Evolutionary conservation across 2,329 filamentous ascomycete genomes (phyloP).

Genomic region (Proliferodiscus dingleyae): DNA sequence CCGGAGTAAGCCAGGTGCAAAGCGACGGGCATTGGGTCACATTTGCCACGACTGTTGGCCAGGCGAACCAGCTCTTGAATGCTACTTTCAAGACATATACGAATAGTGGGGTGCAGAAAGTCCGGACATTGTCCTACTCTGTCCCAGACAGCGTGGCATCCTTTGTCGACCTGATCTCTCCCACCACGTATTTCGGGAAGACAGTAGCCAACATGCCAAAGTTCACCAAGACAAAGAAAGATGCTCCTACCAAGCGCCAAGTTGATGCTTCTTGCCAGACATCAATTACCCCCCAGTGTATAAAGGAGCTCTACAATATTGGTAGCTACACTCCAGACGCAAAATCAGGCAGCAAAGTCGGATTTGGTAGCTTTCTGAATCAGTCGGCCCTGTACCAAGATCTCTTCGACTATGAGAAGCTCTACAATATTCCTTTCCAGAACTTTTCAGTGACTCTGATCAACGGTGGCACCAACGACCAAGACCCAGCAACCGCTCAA

Average conservation of each 20-base stretch:
- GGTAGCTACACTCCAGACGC: constrained; percentile 41
- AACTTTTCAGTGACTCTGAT: constrained; percentile 40
- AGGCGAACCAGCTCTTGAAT: constrained; percentile 47
- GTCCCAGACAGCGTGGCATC: constrained; percentile 20
- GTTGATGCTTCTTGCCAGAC: constrained; percentile 24
- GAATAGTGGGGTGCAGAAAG: constrained; percentile 40
- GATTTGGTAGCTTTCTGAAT: constrained; percentile 48
- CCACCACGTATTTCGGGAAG: constrained; percentile 27
- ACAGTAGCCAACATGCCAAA: constrained; percentile 10
- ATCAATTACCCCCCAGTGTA: constrained; percentile 42
- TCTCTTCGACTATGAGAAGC: constrained; percentile 34
- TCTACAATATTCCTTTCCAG: constrained; percentile 38
- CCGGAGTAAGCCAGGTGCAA: constrained; percentile 40
- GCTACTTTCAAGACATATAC: constrained; percentile 47
- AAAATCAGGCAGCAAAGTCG: constrained; percentile 42
- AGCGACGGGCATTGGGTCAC: constrained; percentile 52
- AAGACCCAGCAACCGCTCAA: constrained; percentile 25
- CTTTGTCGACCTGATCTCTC: constrained; percentile 26
- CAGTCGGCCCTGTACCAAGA: constrained; percentile 45
- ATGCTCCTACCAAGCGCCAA: neutral
- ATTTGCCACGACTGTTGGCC: constrained; percentile 44
- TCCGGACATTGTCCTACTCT: constrained; percentile 25
- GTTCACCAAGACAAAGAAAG: constrained; percentile 2
- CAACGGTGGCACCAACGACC: constrained; percentile 38
- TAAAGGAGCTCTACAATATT: constrained; percentile 46